These are phyloP conservation scores for Fragaria ananassa DNA, from an alignment of 306 rosid genomes.

Conservation along the genomic window DNA sequence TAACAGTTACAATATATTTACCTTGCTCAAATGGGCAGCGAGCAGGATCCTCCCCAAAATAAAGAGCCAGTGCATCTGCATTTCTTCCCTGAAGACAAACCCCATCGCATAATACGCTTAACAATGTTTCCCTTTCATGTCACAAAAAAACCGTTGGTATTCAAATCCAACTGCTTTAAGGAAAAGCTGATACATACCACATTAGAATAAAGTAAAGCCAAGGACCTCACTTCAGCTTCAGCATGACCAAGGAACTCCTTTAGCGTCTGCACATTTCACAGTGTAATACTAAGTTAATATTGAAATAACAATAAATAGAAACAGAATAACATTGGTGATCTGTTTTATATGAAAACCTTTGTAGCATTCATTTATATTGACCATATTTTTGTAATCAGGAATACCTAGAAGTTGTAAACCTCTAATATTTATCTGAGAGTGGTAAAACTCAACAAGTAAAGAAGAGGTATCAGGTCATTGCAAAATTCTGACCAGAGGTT, in stretches of 20 bases:
- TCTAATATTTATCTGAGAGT: not conserved
- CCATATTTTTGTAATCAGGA: not conserved
- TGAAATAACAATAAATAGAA: not conserved
- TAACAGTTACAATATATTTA: conserved; percentile 14
- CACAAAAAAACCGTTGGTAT: conserved; percentile 17
- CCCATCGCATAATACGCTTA: conserved; percentile 24
- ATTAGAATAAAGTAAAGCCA: conserved; percentile 70
- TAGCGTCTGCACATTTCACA: conserved; percentile 45
- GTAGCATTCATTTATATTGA: not conserved
- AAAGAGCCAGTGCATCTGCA: conserved; percentile 78
- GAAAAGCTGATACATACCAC: conserved; percentile 57
- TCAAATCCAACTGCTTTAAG: conserved; percentile 16
- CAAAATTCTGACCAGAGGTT: not conserved
- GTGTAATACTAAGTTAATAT: conserved; percentile 8
- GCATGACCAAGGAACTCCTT: conserved; percentile 65
- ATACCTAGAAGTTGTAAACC: not conserved
- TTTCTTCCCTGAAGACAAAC: conserved; percentile 67
- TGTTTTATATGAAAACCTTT: not conserved
- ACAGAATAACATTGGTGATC: not conserved
- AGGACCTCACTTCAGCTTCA: conserved; percentile 79
- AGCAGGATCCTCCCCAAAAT: conserved; percentile 83
- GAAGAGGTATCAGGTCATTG: not conserved
- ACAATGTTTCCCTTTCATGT: conserved; percentile 13
- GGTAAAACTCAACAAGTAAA: not conserved
- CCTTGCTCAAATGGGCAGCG: conserved; percentile 86